phyloP scores from a whole-genome alignment of 1,284 basidiomycete species.

The Boletus semigastroideus region DNA sequence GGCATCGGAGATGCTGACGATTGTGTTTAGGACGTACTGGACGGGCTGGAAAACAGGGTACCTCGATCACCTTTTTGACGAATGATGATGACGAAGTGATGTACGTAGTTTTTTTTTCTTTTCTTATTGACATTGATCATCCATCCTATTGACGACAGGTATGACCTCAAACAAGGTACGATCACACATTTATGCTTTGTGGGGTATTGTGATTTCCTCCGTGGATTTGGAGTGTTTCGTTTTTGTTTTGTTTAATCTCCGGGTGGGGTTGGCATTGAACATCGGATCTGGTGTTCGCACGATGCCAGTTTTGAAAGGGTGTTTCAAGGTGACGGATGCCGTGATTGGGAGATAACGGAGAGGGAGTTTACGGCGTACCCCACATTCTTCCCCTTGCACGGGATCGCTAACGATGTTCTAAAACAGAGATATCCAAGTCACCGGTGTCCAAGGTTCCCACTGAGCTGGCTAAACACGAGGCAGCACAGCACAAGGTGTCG shows the following conservation, averaged over 20 bases:
- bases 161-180: constrained; percentile 85
- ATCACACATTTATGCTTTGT: constrained; percentile 17
- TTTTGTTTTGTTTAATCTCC: constrained; percentile 3
- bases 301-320: neutral
- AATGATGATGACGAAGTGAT: constrained; percentile 97
- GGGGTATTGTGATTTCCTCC: neutral
- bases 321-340: neutral
- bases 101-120: constrained; percentile 64
- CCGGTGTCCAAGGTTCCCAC: constrained; percentile 86
- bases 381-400: constrained; percentile 2
- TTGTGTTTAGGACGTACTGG: constrained; percentile 81
- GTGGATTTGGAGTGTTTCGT: neutral
- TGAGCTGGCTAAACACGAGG: constrained; percentile 87
- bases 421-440: constrained; percentile 85
- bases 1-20: constrained; percentile 4
- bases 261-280: neutral
- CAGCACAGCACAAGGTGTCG: constrained; percentile 85
- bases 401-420: too few relatives aligned
- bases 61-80: constrained; percentile 92
- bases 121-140: neutral
- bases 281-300: neutral
- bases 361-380: constrained; percentile 6
- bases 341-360: neutral
- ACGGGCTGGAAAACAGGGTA: constrained; percentile 92
- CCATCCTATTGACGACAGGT: constrained; percentile 47